phyloP scores from a whole-genome alignment of 805 yeast species.

The Ascoidea tarda region DNA sequence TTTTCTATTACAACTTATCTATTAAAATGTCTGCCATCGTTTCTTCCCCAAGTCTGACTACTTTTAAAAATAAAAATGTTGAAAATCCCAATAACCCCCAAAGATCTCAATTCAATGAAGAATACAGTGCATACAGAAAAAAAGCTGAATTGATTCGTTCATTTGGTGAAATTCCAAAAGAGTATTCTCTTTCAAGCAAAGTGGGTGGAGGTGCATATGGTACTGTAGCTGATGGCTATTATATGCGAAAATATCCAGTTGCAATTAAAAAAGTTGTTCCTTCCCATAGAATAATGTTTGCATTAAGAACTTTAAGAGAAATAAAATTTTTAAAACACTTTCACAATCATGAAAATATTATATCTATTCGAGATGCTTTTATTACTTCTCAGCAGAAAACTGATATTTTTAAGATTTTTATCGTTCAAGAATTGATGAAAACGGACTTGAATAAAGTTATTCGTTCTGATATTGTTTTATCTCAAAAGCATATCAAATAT shows the following conservation, averaged over 20 bases:
- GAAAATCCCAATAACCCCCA: no score
- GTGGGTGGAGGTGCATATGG: neutral
- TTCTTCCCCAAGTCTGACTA: no score
- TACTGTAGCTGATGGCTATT: neutral
- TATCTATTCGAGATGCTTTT: neutral
- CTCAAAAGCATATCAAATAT: neutral
- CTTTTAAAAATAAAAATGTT: no score
- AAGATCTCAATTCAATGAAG: no score
- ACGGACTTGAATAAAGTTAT: neutral
- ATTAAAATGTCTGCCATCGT: no score
- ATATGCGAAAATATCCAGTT: neutral
- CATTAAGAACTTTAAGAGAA: neutral
- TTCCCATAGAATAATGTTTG: neutral
- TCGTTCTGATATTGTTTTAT: neutral
- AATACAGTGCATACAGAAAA: no score
- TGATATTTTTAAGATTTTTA: neutral
- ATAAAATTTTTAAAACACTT: neutral
- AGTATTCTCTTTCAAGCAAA: no score
- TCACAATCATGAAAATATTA: neutral
- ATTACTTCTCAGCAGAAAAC: neutral
- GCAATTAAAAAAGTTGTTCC: neutral
- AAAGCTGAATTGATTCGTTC: no score
- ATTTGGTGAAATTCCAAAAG: no score
- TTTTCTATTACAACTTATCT: no score
- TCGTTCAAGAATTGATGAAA: conserved; percentile 4